Conservation (phyloP, 352 stramenopile species). For the Globisporangium barbulae region DNA sequence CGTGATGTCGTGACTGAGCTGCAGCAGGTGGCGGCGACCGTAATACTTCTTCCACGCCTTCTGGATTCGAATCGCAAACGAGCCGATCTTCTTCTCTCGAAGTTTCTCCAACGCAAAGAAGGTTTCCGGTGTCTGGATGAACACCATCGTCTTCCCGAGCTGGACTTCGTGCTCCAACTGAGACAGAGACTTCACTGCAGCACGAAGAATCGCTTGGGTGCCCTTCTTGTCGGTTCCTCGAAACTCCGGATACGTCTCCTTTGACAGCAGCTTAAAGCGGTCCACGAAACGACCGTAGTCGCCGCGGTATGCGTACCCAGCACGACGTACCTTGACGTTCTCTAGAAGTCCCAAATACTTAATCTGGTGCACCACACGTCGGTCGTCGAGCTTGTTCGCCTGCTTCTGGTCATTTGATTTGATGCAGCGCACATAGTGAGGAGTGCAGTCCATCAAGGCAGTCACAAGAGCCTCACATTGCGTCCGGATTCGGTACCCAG, state of each 20-base stretch:
- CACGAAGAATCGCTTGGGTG: conserved; percentile 73
- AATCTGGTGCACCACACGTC: conserved; percentile 85
- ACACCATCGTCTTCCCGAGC: conserved; percentile 89
- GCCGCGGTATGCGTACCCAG: conserved; percentile 82
- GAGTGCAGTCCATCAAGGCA: conserved; percentile 87
- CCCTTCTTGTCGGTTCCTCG: conserved; percentile 80
- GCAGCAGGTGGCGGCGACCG: conserved; percentile 73
- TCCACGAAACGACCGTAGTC: conserved; percentile 86
- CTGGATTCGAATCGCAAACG: conserved; percentile 79
- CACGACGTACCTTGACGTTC: conserved; percentile 86
- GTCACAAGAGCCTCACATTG: conserved; percentile 87
- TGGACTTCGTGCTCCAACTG: conserved; percentile 83
- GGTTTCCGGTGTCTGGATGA: conserved; percentile 87
- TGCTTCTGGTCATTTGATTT: conserved; percentile 91
- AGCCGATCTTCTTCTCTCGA: conserved; percentile 75
- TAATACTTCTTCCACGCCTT: conserved; percentile 81
- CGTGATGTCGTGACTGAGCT: conserved; percentile 82
- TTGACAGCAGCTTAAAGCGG: conserved; percentile 77
- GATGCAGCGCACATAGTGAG: conserved; percentile 91
- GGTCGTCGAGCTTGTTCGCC: conserved; percentile 80
- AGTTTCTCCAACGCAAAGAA: conserved; percentile 90
- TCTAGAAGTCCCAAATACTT: conserved; percentile 87
- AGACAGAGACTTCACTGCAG: conserved; percentile 64
- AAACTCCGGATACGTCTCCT: conserved; percentile 83
- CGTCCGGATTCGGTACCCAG: conserved; percentile 79